Evolutionary conservation across 202 grass and related monocot species (phyloP).

Genomic region (Panicum hallii): DNA sequence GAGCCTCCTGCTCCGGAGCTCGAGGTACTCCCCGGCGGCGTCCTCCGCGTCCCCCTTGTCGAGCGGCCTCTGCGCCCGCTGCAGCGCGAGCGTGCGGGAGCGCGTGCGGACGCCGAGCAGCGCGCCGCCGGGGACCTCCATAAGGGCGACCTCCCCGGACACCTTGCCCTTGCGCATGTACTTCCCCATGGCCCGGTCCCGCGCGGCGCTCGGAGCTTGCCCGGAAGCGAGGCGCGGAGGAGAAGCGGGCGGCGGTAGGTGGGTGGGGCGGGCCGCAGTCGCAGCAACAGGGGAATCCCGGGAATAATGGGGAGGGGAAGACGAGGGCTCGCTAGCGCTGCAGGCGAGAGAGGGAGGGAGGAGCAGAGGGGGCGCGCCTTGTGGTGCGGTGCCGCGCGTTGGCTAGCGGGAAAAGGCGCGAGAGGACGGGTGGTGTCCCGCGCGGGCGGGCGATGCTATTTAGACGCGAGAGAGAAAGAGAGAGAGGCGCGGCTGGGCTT

Average conservation of each 20-base stretch:
- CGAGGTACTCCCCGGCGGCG: slow-evolving; percentile 61
- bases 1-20: slow-evolving; percentile 83
- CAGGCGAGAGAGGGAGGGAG: background rate
- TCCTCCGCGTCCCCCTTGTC: slow-evolving; percentile 12
- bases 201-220: background rate
- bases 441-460: slow-evolving; percentile 23
- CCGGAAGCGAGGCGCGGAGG: background rate
- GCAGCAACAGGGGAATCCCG: slow-evolving; percentile 42
- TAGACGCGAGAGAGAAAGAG: background rate
- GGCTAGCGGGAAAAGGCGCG: slow-evolving; percentile 43
- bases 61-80: slow-evolving; percentile 54
- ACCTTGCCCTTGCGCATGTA: slow-evolving; percentile 92
- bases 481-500: background rate
- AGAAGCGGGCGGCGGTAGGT: background rate
- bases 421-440: background rate
- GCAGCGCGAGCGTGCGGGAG: slow-evolving; percentile 76
- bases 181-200: slow-evolving; percentile 68
- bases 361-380: background rate
- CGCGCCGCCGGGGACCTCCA: slow-evolving; percentile 77
- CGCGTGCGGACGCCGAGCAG: slow-evolving; percentile 93
- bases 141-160: slow-evolving; percentile 89
- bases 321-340: background rate
- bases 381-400: slow-evolving; percentile 32
- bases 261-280: slow-evolving; percentile 2
- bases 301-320: slow-evolving; percentile 41